A percentile compares a stretch with the other conserved stretches of the same genome.
Conservation (phyloP, 345 rosid genomes). For the Sisymbrium altissimum region DNA sequence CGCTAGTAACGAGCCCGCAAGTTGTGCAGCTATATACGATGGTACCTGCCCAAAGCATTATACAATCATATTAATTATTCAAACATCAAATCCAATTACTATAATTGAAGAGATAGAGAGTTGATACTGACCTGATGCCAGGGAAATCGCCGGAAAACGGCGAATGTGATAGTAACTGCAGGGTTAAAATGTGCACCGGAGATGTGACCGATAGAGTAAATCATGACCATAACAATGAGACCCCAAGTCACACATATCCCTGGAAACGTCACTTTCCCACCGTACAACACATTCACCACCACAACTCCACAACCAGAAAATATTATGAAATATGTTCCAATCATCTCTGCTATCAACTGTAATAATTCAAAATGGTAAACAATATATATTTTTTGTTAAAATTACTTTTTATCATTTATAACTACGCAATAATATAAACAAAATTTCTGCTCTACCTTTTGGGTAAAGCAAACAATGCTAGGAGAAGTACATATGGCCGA, state of each 20-base stretch:
- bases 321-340: constrained; percentile 69
- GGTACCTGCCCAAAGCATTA: constrained; percentile 40
- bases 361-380: neutral
- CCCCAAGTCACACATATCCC: constrained; percentile 69
- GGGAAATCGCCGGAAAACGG: constrained; percentile 56
- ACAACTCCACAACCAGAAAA: constrained; percentile 75
- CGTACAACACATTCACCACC: constrained; percentile 55
- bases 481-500: constrained; percentile 29
- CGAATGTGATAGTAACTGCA: constrained; percentile 62
- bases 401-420: neutral
- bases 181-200: constrained; percentile 89
- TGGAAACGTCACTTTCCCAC: constrained; percentile 56
- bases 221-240: constrained; percentile 68
- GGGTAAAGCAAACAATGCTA: constrained; percentile 24
- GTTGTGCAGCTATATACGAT: constrained; percentile 46
- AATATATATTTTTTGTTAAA: neutral
- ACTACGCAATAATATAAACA: neutral
- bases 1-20: constrained; percentile 56
- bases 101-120: neutral
- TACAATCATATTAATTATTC: too few relatives aligned
- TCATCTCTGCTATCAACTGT: constrained; percentile 59
- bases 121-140: constrained; percentile 36
- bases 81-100: too few relatives aligned
- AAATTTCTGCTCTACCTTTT: constrained; percentile 20
- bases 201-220: constrained; percentile 64